Base-by-base conservation (phyloP, 371 early-diverging fungal genomes). In the Actinomucor elegans region DNA sequence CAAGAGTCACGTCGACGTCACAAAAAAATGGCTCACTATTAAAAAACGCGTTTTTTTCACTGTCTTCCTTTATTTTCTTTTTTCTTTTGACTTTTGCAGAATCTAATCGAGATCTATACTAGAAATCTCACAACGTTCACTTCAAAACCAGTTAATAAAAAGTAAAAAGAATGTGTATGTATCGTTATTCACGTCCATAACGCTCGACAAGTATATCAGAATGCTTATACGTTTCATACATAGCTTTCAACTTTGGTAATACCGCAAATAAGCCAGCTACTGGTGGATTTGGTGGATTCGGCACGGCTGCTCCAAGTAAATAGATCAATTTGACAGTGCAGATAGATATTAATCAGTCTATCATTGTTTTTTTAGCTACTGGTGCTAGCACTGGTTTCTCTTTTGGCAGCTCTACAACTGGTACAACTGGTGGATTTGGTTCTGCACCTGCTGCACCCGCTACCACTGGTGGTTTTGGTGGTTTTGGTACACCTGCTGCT, bases 221-320 rank as follows among this genome's bases (percentile, higher is more conserved):
- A n/a, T n/a, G n/a, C n/a, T n/a, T n/a, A n/a, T 36, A 40, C 6
- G 26, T 15, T 28, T n/a, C 17, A n/a, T 7, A 28, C 38, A 12
- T 51, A 71, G 71, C 71, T 20, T 71, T 71, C 36, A 64, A 51
- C 49, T 71, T 71, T 44, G 59, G 61, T 52, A 61, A 57, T 23
- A 57, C 17, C 29, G 28, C 64, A 44, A 67, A 64, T 49, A 64
- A 67, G 28, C 71, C 57, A 38, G 59, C 59, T 21, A 28, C 45
- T 34, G 52, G 59, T 37, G 61, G 67, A 17, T 62, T 65, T 48
- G 67, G 67, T 24, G 42, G 41, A 12, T 45, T 55, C 27, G 55
- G 61, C 31, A n/a, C n/a, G n/a, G n/a, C n/a, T 31, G 40, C 48
- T 5, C 52, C 57, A 28, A 20, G 60, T 36, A 42, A n/a, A n/a